phyloP scores from a whole-genome alignment of 1,284 basidiomycete species.

The Chondrostereum purpureum region DNA sequence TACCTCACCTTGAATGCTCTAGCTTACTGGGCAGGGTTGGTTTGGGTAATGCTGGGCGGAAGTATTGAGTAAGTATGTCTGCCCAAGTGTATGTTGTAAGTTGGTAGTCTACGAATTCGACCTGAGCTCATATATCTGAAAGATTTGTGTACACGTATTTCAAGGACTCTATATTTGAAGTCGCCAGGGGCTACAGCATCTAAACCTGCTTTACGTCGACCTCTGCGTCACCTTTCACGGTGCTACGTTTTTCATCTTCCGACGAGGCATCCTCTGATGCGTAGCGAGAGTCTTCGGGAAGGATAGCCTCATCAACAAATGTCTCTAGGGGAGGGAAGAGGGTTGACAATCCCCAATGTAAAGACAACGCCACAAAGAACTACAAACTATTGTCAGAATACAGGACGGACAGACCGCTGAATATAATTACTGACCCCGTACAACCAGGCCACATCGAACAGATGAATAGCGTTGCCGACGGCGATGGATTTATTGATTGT shows the following conservation, averaged over 20 bases:
- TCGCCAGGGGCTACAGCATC: not conserved
- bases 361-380: constrained; percentile 25
- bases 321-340: constrained; percentile 56
- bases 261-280: not conserved
- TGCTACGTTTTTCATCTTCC: not conserved
- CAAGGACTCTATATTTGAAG: not conserved
- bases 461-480: constrained; percentile 42
- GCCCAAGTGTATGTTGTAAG: not conserved
- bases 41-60: constrained; percentile 12
- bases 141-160: no score
- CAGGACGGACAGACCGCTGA: not conserved
- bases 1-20: constrained; percentile 29
- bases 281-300: not conserved
- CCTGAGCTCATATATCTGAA: no score
- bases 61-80: constrained; percentile 9
- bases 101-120: no score
- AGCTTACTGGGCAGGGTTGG: constrained; percentile 14
- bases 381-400: no score
- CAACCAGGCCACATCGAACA: constrained; percentile 67
- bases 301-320: constrained; percentile 41
- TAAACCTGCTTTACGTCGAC: not conserved
- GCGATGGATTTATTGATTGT: constrained; percentile 54
- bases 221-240: not conserved
- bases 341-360: constrained; percentile 47
- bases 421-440: constrained; percentile 47